phyloP scores from a whole-genome alignment of 129 eudicot genomes.

The Sambucus nigra region DNA sequence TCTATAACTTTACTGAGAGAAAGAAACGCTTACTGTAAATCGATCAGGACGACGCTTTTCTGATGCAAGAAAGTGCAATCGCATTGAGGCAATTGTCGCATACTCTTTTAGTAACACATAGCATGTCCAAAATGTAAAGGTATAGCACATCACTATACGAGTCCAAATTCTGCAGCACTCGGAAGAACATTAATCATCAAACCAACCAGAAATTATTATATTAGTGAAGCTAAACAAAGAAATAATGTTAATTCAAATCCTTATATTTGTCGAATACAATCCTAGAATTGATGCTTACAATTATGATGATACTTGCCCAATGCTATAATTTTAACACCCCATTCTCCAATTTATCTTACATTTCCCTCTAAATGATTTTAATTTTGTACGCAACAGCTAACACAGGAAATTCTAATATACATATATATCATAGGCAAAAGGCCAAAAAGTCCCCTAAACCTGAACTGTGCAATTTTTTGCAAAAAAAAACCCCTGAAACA shows the following conservation, averaged over 20 bases:
- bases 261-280: neutral
- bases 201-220: no score
- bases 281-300: neutral
- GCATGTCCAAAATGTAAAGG: slow-evolving; percentile 90
- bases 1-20: neutral
- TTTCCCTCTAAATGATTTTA: no score
- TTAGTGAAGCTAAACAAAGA: neutral
- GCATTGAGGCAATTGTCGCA: slow-evolving; percentile 55
- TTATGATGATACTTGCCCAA: neutral
- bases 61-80: slow-evolving; percentile 84
- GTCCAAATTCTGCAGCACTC: slow-evolving; percentile 61
- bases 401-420: no score
- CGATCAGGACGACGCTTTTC: slow-evolving; percentile 96
- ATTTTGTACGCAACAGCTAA: no score
- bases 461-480: no score
- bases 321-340: no score
- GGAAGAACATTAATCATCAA: no score
- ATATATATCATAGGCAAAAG: no score
- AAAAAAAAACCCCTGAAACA: no score
- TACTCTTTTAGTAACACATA: slow-evolving; percentile 60
- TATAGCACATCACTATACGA: slow-evolving; percentile 80
- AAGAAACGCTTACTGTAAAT: slow-evolving; percentile 57
- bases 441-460: no score
- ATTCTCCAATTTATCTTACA: neutral
- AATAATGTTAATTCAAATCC: no score